phyloP scores from a whole-genome alignment of 1,139 yeast genomes.

The Diutina neorugosa region DNA sequence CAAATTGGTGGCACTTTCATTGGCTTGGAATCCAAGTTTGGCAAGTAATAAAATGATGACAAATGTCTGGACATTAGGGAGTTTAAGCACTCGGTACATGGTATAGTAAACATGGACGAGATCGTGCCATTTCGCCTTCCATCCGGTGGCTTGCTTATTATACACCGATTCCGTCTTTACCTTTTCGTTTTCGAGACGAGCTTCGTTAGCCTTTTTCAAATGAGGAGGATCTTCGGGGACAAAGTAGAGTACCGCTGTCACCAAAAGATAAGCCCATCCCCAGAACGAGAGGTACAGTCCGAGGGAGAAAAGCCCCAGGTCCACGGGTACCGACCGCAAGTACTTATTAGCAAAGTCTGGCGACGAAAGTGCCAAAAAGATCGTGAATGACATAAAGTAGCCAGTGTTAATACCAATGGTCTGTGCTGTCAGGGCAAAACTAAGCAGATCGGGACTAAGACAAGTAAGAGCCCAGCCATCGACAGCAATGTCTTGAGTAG shows the following conservation, averaged over 20 bases:
- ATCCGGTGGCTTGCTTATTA: constrained; percentile 6
- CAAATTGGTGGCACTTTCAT: constrained; percentile 90
- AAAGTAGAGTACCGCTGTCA: constrained; percentile 50
- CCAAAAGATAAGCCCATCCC: constrained; percentile 60
- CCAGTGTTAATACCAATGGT: constrained; percentile 92
- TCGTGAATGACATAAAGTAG: constrained; percentile 82
- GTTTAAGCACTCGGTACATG: constrained; percentile 26
- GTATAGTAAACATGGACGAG: constrained; percentile 49
- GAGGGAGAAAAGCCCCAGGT: constrained; percentile 57
- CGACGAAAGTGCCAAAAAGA: constrained; percentile 81
- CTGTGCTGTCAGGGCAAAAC: constrained; percentile 97
- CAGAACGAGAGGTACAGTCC: constrained; percentile 68
- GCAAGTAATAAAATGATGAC: constrained; percentile 67
- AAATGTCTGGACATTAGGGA: constrained; percentile 27
- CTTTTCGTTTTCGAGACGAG: constrained; percentile 15
- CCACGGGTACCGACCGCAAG: constrained; percentile 46
- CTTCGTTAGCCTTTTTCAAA: constrained; percentile 27
- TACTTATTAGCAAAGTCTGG: constrained; percentile 88
- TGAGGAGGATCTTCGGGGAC: constrained; percentile 60
- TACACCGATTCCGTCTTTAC: constrained; percentile 16
- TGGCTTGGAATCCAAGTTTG: constrained; percentile 88
- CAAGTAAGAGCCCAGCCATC: constrained; percentile 98
- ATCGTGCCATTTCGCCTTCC: constrained; percentile 11
- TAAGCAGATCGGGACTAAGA: constrained; percentile 61
- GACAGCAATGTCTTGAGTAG: constrained; percentile 97